Evolutionary conservation across 2,329 filamentous ascomycete species (phyloP), one percentile per base, ranked within the genome.

Genomic region (Cadophora sp.): DNA sequence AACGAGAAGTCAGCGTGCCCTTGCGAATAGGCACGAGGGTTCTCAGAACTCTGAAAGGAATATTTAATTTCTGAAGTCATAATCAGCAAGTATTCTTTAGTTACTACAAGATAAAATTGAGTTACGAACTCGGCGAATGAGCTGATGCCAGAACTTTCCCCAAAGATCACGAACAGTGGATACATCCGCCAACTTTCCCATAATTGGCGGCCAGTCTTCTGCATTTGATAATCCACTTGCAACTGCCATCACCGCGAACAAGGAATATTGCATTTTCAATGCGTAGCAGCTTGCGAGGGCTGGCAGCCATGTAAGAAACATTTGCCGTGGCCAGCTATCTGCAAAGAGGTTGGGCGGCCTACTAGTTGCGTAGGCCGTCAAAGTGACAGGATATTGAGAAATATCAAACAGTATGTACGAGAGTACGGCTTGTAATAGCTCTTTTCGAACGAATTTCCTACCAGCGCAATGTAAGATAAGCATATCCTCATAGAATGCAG

Each of bases 71-170:
- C 67, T 69, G 36, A 20, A 33, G 5, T 58, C n/a, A 18, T 39
- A 14, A 33, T 48, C 30, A 30, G 18, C 22, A 14, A 51, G 11
- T 13, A 43, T 30, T 20, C 16, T 14, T 30, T 16, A 20, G 20
- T 39, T 39, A 8, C 11, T 27, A 14, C 20, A 8, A 2, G 20
- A 30, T 11, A 16, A 14, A 7, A 36, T 4, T 33, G 22, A 16
- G 27, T 9, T 9, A 62, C 67, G 24, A 24, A 67, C 65, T 50
- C 65, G 50, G 14, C 69, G 53, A 4, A 69, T 36, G 1, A 66
- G 14, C 33, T 71, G 69, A 62, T 71, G 69, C 69, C 69, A 71
- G 39, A 67, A 65, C 43, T 64, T 66, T 27, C 69, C 69, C 65
- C 67, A 69, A 16, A 67, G 50, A 22, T 58, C 60, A n/a, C 69